Conservation (phyloP, 768 basidiomycete species). For the Auriculariales sp. region DNA sequence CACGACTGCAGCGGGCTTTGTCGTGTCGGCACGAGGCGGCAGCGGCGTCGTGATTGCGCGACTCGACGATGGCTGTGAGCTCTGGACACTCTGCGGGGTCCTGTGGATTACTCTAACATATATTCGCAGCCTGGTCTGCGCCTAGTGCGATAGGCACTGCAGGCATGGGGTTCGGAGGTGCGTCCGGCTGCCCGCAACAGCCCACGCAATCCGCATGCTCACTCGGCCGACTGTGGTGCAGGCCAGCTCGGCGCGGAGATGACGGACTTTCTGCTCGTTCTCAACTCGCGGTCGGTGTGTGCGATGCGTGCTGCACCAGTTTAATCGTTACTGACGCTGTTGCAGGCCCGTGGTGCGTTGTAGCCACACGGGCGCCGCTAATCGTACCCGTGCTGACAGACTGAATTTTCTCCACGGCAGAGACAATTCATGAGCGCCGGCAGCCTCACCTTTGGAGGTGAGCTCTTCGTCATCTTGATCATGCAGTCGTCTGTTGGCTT, state of each 20-base stretch:
- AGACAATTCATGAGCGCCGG: conserved; percentile 91
- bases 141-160: conserved; percentile 92
- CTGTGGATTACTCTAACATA: conserved; percentile 1
- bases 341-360: conserved; percentile 2
- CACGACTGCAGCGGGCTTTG: conserved; percentile 16
- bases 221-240: neutral
- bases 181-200: conserved; percentile 26
- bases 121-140: conserved; percentile 65
- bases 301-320: neutral
- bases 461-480: conserved; percentile 15
- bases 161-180: conserved; percentile 74
- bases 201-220: conserved; percentile 13
- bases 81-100: conserved; percentile 10
- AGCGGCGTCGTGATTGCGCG: conserved; percentile 82
- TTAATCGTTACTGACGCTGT: neutral
- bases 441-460: conserved; percentile 74
- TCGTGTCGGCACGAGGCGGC: conserved; percentile 39
- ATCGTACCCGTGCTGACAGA: conserved; percentile 32
- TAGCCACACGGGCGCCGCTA: neutral
- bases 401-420: conserved; percentile 21
- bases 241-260: conserved; percentile 65
- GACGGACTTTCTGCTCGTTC: conserved; percentile 81
- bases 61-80: conserved; percentile 67
- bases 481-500: conserved; percentile 6
- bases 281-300: conserved; percentile 68